phyloP scores from a whole-genome alignment of 2,329 filamentous ascomycete genomes.

The Xylariaceae sp. region DNA sequence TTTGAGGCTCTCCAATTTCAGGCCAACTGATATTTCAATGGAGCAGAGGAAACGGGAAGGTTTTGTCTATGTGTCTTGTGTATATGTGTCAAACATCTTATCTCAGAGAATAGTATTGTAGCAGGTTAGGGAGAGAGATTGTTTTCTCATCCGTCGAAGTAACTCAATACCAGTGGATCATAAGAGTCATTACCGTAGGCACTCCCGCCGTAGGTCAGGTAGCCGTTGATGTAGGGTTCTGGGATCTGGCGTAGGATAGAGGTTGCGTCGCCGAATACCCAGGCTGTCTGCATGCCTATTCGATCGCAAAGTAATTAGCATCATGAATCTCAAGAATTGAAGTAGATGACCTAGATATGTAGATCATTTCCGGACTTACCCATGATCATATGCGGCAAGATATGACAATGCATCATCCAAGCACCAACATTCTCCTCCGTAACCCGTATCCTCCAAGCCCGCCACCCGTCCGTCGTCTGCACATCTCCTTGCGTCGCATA shows the following conservation, averaged over 20 bases:
- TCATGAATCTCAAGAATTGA: not conserved
- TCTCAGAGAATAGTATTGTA: no score
- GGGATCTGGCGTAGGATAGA: constrained; percentile 35
- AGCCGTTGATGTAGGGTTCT: constrained; percentile 35
- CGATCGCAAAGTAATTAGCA: not conserved
- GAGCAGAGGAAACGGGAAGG: no score
- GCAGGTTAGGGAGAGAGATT: no score
- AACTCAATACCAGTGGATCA: constrained; percentile 31
- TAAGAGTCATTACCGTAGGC: constrained; percentile 41
- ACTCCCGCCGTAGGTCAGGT: constrained; percentile 41
- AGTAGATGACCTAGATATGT: not conserved
- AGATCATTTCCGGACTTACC: constrained; percentile 31
- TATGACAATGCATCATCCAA: constrained; percentile 62
- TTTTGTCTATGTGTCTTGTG: no score
- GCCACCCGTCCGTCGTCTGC: constrained; percentile 50
- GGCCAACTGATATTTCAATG: no score
- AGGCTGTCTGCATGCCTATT: constrained; percentile 39
- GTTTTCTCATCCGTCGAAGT: constrained; percentile 15
- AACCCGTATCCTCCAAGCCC: constrained; percentile 53
- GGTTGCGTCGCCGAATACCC: constrained; percentile 37
- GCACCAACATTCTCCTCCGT: constrained; percentile 47
- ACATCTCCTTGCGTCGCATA: constrained; percentile 42
- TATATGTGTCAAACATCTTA: no score
- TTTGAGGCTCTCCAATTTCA: no score
- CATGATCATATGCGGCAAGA: constrained; percentile 56